Evolutionary conservation across 257 asterid genomes (phyloP), one percentile per base, ranked within the genome.

Genomic region (Petrea volubilis): DNA sequence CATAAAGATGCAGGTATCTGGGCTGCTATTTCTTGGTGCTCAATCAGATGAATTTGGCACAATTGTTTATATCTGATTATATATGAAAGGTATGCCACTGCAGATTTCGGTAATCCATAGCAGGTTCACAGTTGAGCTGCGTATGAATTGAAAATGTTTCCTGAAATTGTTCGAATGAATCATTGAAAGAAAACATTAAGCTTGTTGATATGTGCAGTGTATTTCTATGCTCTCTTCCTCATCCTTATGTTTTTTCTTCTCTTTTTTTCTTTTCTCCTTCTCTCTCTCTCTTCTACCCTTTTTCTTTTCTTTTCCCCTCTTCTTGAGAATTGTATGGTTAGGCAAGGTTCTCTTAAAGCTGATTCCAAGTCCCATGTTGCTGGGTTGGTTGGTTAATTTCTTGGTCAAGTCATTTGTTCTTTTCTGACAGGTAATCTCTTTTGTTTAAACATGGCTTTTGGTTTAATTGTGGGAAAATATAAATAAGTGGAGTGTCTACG

Each of bases 271-370:
- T 6, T 23, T 27, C 15, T 60, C 17, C 31, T 47, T 31, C 28
- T 33, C 41, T 15, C 50, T 43, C 10, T n/a, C 27, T 28, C n/a
- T 47, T 41, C 46, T 2, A 0, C 63, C 66, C 33, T 18, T 38
- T 11, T 60, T 50, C 70, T 27, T 33, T 53, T 60, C 60, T 63
- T 73, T 73, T 58, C 68, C 69, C 61, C 24, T 52, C 46, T 67
- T 50, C 74, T 80, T 81, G 67, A 40, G 69, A 78, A 56, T 64
- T 86, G 81, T 68, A 78, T 87, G 85, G 82, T 71, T 85, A 88
- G 96, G 97, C 74, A 69, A 82, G 81, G 80, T 81, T 80, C 87
- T 77, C 74, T 47, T 85, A 85, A 73, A 80, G 92, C 79, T 53
- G 77, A 80, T 70, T 72, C 82, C 76, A 72, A 60, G 71, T 74